Conservation (phyloP, 768 basidiomycete genomes). For the Pleurotus djamor region DNA sequence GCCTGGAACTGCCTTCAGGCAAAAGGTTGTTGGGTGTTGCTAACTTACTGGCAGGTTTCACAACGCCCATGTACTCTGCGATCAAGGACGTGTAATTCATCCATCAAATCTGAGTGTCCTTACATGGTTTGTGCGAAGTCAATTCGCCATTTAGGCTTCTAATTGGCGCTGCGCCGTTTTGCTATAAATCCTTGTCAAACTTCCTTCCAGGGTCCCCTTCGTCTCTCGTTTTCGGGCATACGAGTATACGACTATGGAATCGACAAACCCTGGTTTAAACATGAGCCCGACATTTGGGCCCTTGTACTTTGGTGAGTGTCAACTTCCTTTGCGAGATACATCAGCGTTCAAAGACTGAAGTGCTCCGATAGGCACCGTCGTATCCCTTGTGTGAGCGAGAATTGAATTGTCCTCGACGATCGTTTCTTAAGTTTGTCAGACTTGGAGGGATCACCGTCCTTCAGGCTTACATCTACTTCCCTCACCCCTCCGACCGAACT, state of each 20-base stretch:
- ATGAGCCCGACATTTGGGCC: conserved; percentile 1
- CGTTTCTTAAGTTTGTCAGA: conserved; percentile 15
- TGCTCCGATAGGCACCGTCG: background rate
- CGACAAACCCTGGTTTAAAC: background rate
- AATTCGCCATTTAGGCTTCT: too few relatives aligned
- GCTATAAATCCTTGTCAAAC: too few relatives aligned
- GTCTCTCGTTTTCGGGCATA: too few relatives aligned
- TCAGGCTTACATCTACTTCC: conserved; percentile 40
- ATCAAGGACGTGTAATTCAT: too few relatives aligned
- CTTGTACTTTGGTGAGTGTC: background rate
- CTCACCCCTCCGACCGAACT: conserved; percentile 22
- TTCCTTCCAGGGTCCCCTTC: too few relatives aligned
- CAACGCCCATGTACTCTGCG: too few relatives aligned
- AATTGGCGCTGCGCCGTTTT: too few relatives aligned
- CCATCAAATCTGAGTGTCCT: too few relatives aligned
- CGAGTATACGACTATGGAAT: background rate
- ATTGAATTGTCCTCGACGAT: conserved; percentile 14
- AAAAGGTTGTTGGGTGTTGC: too few relatives aligned
- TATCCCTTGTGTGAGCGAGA: conserved; percentile 22
- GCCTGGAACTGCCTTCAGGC: too few relatives aligned
- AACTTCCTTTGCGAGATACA: background rate
- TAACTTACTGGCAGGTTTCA: too few relatives aligned
- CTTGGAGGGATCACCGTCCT: conserved; percentile 38
- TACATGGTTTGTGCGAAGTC: too few relatives aligned
- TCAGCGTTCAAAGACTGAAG: background rate